phyloP scores from a whole-genome alignment of 345 rosid species.

The Acer campestre region DNA sequence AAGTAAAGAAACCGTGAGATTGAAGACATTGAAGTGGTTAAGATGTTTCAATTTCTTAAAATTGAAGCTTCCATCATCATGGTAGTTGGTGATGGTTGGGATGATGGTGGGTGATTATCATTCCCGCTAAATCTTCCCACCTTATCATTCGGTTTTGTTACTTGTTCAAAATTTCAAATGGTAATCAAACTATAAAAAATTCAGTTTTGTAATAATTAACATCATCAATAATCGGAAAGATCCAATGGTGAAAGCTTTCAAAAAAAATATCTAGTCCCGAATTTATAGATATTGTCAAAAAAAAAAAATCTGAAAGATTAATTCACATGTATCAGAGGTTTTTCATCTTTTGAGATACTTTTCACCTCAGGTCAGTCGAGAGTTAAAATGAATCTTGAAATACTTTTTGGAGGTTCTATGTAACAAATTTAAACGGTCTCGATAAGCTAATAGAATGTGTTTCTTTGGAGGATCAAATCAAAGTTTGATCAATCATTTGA shows the following conservation, averaged over 20 bases:
- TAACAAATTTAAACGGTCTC: neutral
- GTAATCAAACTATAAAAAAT: neutral
- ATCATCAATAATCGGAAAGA: neutral
- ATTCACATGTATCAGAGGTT: neutral
- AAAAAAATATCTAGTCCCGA: too few species aligned
- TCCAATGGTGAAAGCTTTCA: too few species aligned
- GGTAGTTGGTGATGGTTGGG: constrained; percentile 42
- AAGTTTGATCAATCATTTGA: neutral
- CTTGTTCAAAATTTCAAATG: neutral
- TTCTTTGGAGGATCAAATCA: neutral
- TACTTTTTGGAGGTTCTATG: neutral
- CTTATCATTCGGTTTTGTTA: constrained; percentile 11
- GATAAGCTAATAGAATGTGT: neutral
- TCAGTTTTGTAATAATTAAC: neutral
- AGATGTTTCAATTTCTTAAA: constrained; percentile 53
- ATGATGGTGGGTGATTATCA: constrained; percentile 49
- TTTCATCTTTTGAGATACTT: too few species aligned
- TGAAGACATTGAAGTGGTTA: constrained; percentile 43
- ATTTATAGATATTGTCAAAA: too few species aligned
- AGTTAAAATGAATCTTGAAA: neutral
- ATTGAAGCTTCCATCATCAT: constrained; percentile 42
- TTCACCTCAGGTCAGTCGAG: too few species aligned
- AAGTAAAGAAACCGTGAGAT: constrained; percentile 23
- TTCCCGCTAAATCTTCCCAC: constrained; percentile 32
- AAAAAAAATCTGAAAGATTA: too few species aligned